Evolutionary conservation across 2,329 filamentous ascomycete genomes (phyloP).

Genomic region (Hypoxylon sp.): DNA sequence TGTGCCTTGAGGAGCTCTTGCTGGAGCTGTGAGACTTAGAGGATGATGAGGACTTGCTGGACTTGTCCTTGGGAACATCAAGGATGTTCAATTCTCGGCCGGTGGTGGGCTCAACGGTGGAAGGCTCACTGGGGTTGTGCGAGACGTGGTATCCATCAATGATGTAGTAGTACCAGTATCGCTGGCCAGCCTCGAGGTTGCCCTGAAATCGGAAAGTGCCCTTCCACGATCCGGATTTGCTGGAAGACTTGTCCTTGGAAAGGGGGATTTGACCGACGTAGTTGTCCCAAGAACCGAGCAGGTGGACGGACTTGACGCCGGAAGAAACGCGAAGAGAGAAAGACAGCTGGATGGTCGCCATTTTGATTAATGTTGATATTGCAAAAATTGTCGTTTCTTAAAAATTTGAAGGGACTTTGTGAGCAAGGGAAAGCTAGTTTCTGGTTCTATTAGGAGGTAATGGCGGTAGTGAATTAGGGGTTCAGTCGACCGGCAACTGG

Average conservation of each 20-base stretch:
- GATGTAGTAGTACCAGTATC: conserved; percentile 99
- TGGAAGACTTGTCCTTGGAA: conserved; percentile 85
- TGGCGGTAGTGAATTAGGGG: conserved; percentile 58
- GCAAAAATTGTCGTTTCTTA: conserved; percentile 58
- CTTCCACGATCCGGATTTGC: conserved; percentile 93
- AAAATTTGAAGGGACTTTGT: conserved; percentile 59
- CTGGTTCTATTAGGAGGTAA: conserved; percentile 61
- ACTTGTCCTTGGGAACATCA: conserved; percentile 79
- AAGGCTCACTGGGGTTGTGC: conserved; percentile 92
- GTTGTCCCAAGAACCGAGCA: conserved; percentile 98
- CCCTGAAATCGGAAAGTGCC: conserved; percentile 97
- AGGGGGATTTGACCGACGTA: conserved; percentile 95
- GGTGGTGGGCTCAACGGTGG: conserved; percentile 94
- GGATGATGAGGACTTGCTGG: conserved; percentile 61
- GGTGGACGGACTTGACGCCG: conserved; percentile 96
- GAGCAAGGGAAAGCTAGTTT: conserved; percentile 72
- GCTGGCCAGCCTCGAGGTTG: conserved; percentile 87
- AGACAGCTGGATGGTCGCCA: conserved; percentile 93
- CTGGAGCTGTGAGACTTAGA: conserved; percentile 65
- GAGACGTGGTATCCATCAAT: conserved; percentile 99
- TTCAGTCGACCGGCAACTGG: conserved; percentile 68
- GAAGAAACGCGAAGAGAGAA: conserved; percentile 96
- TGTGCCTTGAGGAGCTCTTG: conserved; percentile 59
- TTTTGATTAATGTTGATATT: conserved; percentile 67
- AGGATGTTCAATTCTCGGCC: conserved; percentile 98